phyloP scores from a whole-genome alignment of 2,329 filamentous ascomycete genomes.

The Venturia pyrina region DNA sequence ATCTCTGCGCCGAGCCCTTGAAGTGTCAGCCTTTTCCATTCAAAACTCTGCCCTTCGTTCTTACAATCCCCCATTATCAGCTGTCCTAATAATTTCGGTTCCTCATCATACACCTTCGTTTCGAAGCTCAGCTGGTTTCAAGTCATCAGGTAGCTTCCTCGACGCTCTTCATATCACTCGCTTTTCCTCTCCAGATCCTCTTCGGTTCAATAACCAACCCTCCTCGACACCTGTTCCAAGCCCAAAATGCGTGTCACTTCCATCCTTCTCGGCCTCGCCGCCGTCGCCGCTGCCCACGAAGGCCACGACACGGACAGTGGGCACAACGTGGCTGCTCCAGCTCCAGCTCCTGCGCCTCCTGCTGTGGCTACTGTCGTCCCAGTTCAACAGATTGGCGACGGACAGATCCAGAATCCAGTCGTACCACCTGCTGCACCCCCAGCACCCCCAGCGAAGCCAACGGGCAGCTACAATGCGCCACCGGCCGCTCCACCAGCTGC shows the following conservation, averaged over 20 bases:
- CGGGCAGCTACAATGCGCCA: background rate
- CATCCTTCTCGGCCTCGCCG: background rate
- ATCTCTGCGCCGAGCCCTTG: background rate
- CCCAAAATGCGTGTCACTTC: constrained; percentile 9
- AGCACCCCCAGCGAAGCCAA: background rate
- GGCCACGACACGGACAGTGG: background rate
- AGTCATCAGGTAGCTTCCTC: background rate
- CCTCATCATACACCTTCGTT: background rate
- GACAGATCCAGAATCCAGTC: constrained; percentile 13
- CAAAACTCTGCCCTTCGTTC: background rate
- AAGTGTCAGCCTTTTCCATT: background rate
- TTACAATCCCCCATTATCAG: background rate
- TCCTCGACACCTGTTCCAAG: background rate
- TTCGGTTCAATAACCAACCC: background rate
- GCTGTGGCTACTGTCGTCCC: background rate
- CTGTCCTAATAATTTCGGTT: background rate
- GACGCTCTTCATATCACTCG: background rate
- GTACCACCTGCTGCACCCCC: background rate
- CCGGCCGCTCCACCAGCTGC: background rate
- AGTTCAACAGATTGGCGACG: constrained; percentile 12
- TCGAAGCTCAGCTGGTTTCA: background rate
- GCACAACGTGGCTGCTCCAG: too few species aligned
- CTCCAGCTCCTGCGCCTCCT: too few species aligned
- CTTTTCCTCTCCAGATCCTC: background rate
- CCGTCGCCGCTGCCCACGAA: background rate